Evolutionary conservation across 805 yeast genomes (phyloP).

Genomic region (Tetrapisispora pingtungensis): DNA sequence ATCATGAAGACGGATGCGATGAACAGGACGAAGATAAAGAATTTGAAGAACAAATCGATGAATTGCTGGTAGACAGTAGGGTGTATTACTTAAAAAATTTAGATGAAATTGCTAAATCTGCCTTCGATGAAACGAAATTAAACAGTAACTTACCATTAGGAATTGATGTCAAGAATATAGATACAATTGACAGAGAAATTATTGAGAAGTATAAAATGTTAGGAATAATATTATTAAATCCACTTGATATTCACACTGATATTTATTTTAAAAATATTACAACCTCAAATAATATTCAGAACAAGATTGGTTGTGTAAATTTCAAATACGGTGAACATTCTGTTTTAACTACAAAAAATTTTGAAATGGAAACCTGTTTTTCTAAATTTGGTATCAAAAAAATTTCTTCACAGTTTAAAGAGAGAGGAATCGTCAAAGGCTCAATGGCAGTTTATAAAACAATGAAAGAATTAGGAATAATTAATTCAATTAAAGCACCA

Average conservation of each 20-base stretch:
- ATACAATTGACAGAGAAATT: not conserved
- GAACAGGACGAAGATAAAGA: not conserved
- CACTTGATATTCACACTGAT: constrained; percentile 1
- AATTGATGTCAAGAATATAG: not conserved
- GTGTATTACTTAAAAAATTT: not conserved
- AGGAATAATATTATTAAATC: not conserved
- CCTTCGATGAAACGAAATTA: not conserved
- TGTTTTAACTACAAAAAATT: not conserved
- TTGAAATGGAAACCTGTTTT: constrained; percentile 4
- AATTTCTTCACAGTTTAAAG: not conserved
- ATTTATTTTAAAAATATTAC: constrained; percentile 1
- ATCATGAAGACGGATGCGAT: not conserved
- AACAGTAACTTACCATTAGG: not conserved
- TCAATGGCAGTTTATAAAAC: not conserved
- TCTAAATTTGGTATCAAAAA: not conserved
- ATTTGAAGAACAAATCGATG: not conserved
- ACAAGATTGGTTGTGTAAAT: constrained; percentile 1
- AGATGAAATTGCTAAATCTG: not conserved
- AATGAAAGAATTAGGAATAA: not conserved
- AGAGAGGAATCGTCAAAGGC: not conserved
- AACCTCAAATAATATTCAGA: not conserved
- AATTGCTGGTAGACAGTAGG: too few species aligned
- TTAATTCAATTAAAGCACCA: not conserved
- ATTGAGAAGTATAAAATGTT: not conserved
- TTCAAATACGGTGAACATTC: not conserved